These are phyloP conservation scores for Fusarium palustre DNA, from an alignment of 2,329 filamentous ascomycete species.

Conservation along the genomic window DNA sequence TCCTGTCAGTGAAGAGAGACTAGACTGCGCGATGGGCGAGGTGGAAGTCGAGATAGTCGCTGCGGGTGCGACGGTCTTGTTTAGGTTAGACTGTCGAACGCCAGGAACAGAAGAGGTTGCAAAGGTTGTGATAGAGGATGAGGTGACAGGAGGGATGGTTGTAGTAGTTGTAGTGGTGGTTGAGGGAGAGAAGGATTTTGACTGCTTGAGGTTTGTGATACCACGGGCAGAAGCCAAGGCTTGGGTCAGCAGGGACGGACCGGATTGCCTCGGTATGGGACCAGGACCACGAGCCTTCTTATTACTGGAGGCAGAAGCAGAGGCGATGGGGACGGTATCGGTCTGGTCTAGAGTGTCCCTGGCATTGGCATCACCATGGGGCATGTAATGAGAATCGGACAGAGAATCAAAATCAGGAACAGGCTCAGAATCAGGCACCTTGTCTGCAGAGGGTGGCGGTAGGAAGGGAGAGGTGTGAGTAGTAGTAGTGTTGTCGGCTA, in stretches of 20 bases:
- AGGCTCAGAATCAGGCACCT: slow-evolving; percentile 38
- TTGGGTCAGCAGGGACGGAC: slow-evolving; percentile 68
- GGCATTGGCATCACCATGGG: slow-evolving; percentile 44
- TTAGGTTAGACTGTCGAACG: slow-evolving; percentile 29
- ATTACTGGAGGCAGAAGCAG: slow-evolving; percentile 45
- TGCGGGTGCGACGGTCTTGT: slow-evolving; percentile 24
- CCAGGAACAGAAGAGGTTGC: slow-evolving; percentile 4
- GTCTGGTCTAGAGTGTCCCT: slow-evolving; percentile 32
- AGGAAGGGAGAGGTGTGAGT: slow-evolving; percentile 43
- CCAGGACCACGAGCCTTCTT: slow-evolving; percentile 59
- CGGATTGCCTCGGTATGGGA: slow-evolving; percentile 58
- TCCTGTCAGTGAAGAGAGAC: slow-evolving; percentile 16
- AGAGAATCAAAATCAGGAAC: slow-evolving; percentile 45
- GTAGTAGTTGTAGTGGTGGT: slow-evolving; percentile 20
- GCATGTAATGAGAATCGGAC: slow-evolving; percentile 41
- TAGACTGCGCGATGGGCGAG: slow-evolving; percentile 17
- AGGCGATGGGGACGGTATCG: slow-evolving; percentile 27
- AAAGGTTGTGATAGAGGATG: slow-evolving; percentile 22
- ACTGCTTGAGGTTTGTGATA: slow-evolving; percentile 50
- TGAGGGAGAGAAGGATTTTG: slow-evolving; percentile 27
- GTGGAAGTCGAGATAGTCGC: slow-evolving; percentile 24
- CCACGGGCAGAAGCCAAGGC: slow-evolving; percentile 70
- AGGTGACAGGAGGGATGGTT: slow-evolving; percentile 26
- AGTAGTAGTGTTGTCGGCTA: slow-evolving; percentile 32
- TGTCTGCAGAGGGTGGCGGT: slow-evolving; percentile 41